phyloP scores from a whole-genome alignment of 441 rosid species.

The Lepidium campestre region DNA sequence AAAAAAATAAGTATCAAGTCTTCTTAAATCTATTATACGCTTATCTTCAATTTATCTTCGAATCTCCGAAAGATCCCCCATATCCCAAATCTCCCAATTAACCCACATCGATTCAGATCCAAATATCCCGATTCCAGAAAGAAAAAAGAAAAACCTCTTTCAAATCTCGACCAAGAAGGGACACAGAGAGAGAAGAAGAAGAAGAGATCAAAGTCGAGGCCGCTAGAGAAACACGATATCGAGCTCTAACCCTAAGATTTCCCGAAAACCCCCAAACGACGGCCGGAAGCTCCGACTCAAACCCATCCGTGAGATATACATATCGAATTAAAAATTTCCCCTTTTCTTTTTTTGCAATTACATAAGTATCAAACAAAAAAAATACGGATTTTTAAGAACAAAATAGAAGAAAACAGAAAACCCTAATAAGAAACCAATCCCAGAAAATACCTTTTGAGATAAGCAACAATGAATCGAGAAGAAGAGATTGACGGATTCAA shows the following conservation, averaged over 20 bases:
- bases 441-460: slow-evolving; percentile 44
- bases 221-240: slow-evolving; percentile 48
- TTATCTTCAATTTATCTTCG: not conserved
- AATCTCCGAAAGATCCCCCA: slow-evolving; percentile 9
- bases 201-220: slow-evolving; percentile 20
- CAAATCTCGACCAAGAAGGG: slow-evolving; percentile 27
- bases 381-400: not conserved
- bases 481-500: slow-evolving; percentile 21
- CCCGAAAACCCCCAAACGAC: slow-evolving; percentile 55
- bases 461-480: slow-evolving; percentile 34
- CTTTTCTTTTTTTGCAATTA: not conserved
- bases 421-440: slow-evolving; percentile 18
- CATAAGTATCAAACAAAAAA: not conserved
- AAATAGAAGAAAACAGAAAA: not conserved
- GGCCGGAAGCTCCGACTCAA: slow-evolving; percentile 48
- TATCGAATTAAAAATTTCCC: not conserved
- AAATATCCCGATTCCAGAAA: not conserved
- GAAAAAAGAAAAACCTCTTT: not conserved
- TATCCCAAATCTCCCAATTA: slow-evolving; percentile 26
- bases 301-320: slow-evolving; percentile 42
- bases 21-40: not conserved
- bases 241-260: slow-evolving; percentile 48
- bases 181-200: not conserved
- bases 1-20: not conserved
- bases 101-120: slow-evolving; percentile 21